A percentile compares a stretch with the other conserved stretches of the same genome.
Evolutionary conservation across 148 eudicot species (phyloP).

Genomic region (Rhododendron molle): DNA sequence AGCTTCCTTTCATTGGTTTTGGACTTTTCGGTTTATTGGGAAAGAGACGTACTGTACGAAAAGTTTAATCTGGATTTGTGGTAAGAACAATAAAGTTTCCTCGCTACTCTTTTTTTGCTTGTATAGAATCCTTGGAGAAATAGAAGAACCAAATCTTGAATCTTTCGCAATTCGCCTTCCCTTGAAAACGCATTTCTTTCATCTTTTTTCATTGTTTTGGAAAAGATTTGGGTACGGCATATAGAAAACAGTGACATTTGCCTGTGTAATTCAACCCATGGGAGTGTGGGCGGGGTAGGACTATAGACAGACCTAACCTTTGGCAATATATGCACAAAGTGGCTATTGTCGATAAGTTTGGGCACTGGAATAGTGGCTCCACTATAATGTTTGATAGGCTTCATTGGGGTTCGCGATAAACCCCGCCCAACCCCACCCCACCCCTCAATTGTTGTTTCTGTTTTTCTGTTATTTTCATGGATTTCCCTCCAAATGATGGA

Average conservation of each 20-base stretch:
- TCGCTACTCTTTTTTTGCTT: neutral
- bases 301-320: neutral
- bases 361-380: neutral
- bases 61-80: neutral
- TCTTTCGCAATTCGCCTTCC: neutral
- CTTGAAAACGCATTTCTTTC: neutral
- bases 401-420: neutral
- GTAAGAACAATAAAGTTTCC: neutral
- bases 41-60: neutral
- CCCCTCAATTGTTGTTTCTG: neutral
- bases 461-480: neutral
- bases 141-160: neutral
- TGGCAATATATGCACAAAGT: neutral
- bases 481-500: neutral
- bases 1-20: neutral
- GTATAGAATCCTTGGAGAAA: neutral
- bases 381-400: neutral
- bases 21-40: neutral
- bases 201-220: neutral
- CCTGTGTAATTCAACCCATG: neutral
- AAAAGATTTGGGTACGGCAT: neutral
- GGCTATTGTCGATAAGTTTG: neutral
- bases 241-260: neutral
- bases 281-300: neutral
- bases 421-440: neutral